These are phyloP conservation scores for Solanum paucissectum DNA, from an alignment of 257 asterid genomes.

Conservation along the genomic window DNA sequence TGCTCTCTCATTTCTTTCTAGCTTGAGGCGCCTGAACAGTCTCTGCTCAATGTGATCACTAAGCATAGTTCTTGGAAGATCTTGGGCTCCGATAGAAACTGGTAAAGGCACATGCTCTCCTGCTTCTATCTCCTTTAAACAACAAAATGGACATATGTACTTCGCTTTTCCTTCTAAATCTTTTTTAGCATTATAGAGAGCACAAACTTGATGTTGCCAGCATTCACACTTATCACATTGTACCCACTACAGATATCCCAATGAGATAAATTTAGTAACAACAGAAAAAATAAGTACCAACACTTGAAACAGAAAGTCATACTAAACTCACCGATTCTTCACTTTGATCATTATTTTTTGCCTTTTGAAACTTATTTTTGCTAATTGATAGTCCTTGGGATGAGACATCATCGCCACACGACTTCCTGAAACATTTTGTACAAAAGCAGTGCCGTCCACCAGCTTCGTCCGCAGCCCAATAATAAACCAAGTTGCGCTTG, in stretches of 20 bases:
- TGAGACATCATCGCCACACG: conserved; percentile 35
- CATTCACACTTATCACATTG: conserved; percentile 50
- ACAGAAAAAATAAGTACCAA: not conserved
- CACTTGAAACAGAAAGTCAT: not conserved
- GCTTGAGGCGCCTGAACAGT: conserved; percentile 39
- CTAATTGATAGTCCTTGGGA: conserved; percentile 32
- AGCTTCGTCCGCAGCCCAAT: conserved; percentile 24
- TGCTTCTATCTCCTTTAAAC: conserved; percentile 29
- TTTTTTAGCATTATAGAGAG: conserved; percentile 41
- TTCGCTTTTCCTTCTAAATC: conserved; percentile 39
- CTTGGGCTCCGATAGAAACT: conserved; percentile 36
- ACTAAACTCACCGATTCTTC: conserved; percentile 42
- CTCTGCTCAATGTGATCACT: conserved; percentile 63
- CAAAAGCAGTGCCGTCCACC: conserved; percentile 32
- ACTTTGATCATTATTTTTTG: conserved; percentile 23
- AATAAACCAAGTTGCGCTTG: conserved; percentile 29
- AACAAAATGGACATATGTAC: conserved; percentile 53
- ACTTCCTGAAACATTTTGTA: conserved; percentile 28
- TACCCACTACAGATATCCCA: conserved; percentile 52
- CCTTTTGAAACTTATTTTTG: conserved; percentile 34
- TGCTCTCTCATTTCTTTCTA: conserved; percentile 53
- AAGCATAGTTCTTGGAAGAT: conserved; percentile 61
- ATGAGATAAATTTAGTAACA: conserved; percentile 1
- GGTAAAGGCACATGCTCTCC: conserved; percentile 18
- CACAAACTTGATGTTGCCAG: conserved; percentile 80